Conservation (phyloP, 176 grass and related monocot genomes). For the Themeda triandra region DNA sequence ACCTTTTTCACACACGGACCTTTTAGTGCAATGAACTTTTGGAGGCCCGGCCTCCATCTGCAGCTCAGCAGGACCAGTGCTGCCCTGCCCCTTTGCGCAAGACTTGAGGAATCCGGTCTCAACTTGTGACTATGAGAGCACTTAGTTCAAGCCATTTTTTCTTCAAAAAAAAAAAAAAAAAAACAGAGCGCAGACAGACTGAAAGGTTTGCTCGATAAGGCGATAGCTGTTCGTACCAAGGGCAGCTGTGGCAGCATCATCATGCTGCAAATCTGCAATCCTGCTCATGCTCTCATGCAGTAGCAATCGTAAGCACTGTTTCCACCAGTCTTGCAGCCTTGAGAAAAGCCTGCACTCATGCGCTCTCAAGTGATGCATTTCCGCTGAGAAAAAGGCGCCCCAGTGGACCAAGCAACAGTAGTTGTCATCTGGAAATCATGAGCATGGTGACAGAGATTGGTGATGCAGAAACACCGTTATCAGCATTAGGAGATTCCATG, state of each 20-base stretch:
- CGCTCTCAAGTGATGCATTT: constrained; percentile 16
- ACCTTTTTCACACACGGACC: too few relatives aligned
- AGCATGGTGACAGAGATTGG: neutral
- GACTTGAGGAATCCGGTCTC: too few relatives aligned
- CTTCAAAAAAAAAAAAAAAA: too few relatives aligned
- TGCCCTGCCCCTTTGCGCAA: neutral
- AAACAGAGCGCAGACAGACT: neutral
- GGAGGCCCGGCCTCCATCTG: too few relatives aligned
- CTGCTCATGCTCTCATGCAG: constrained; percentile 26
- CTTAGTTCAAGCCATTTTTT: neutral
- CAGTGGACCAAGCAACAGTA: neutral
- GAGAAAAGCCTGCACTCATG: constrained; percentile 26
- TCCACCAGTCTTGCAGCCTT: constrained; percentile 33
- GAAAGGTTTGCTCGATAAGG: neutral
- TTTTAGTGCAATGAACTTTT: neutral
- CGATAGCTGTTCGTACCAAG: constrained; percentile 7
- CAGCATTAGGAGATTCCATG: neutral
- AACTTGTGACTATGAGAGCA: neutral
- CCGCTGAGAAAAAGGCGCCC: neutral
- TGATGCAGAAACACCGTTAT: neutral
- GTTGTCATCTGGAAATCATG: neutral
- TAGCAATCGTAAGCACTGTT: constrained; percentile 14
- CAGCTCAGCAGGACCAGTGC: too few relatives aligned
- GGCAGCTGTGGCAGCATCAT: neutral
- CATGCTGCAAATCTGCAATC: constrained; percentile 26